Conservation (phyloP, 2,329 filamentous ascomycete species). For the Cladophialophora bantiana region DNA sequence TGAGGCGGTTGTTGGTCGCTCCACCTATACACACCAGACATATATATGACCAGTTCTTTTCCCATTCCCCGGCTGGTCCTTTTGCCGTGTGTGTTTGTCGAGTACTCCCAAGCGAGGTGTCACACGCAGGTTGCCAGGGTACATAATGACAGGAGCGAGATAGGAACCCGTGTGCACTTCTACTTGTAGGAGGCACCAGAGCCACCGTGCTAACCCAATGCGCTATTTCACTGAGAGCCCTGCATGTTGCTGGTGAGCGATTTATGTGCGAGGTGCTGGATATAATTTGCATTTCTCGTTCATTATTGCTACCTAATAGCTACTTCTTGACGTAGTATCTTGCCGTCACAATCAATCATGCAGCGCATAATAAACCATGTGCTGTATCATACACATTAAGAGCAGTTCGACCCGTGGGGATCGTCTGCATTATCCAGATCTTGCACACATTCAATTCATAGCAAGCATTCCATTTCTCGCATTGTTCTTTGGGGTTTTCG, state of each 20-base stretch:
- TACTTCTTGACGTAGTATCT: constrained; percentile 9
- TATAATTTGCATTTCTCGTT: constrained; percentile 6
- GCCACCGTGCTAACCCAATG: too few species aligned
- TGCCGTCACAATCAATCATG: constrained; percentile 2
- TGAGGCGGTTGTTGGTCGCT: too few species aligned
- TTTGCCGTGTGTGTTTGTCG: too few species aligned
- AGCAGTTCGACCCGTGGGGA: constrained; percentile 13
- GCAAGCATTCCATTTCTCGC: constrained; percentile 11
- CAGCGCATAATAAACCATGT: constrained; percentile 2
- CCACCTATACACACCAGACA: too few species aligned
- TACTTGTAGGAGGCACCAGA: too few species aligned
- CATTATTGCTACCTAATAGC: constrained; percentile 19
- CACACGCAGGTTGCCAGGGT: too few species aligned
- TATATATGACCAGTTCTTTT: too few species aligned
- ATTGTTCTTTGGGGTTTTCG: constrained; percentile 9
- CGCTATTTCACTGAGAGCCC: too few species aligned
- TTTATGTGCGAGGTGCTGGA: not conserved
- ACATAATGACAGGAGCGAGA: too few species aligned
- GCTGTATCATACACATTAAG: constrained; percentile 37
- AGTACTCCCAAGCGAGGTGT: too few species aligned
- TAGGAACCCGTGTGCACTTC: too few species aligned
- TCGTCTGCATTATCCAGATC: constrained; percentile 19
- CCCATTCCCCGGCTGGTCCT: too few species aligned
- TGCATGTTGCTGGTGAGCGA: not conserved
- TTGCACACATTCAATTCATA: constrained; percentile 19